phyloP scores from a whole-genome alignment of 495 filamentous ascomycete genomes.

The Tetracladium setigerum region DNA sequence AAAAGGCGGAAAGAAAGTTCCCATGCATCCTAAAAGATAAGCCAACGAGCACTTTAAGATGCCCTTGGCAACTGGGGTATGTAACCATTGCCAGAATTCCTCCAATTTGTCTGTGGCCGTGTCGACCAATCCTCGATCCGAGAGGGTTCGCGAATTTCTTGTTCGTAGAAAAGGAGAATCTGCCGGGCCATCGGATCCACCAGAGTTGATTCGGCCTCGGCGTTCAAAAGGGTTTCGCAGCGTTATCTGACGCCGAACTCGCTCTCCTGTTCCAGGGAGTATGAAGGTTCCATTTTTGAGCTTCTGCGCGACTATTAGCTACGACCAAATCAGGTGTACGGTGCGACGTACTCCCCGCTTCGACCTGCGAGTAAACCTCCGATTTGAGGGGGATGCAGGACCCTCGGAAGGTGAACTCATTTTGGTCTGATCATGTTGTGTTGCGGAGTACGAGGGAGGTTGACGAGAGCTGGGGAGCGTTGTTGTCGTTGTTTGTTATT shows the following conservation, averaged over 20 bases:
- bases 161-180: slow-evolving; percentile 12
- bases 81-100: slow-evolving; percentile 33
- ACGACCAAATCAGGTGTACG: background rate
- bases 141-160: slow-evolving; percentile 19
- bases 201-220: slow-evolving; percentile 10
- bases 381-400: slow-evolving; percentile 12
- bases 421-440: slow-evolving; percentile 12
- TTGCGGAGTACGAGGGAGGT: too few species aligned
- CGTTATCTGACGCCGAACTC: slow-evolving; percentile 48
- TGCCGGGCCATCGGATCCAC: background rate
- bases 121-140: slow-evolving; percentile 22
- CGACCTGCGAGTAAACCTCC: slow-evolving; percentile 7
- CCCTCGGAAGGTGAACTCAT: slow-evolving; percentile 22
- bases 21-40: slow-evolving; percentile 81
- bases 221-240: slow-evolving; percentile 34
- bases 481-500: too few species aligned
- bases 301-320: slow-evolving; percentile 22
- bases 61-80: slow-evolving; percentile 52
- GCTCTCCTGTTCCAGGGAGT: slow-evolving; percentile 52
- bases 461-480: too few species aligned
- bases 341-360: slow-evolving; percentile 17
- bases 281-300: slow-evolving; percentile 55
- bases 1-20: slow-evolving; percentile 73
- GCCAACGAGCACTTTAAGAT: slow-evolving; percentile 91
- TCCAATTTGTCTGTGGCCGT: slow-evolving; percentile 17